Evolutionary conservation across 495 filamentous ascomycete species (phyloP).

Genomic region (Immersiella caudata): DNA sequence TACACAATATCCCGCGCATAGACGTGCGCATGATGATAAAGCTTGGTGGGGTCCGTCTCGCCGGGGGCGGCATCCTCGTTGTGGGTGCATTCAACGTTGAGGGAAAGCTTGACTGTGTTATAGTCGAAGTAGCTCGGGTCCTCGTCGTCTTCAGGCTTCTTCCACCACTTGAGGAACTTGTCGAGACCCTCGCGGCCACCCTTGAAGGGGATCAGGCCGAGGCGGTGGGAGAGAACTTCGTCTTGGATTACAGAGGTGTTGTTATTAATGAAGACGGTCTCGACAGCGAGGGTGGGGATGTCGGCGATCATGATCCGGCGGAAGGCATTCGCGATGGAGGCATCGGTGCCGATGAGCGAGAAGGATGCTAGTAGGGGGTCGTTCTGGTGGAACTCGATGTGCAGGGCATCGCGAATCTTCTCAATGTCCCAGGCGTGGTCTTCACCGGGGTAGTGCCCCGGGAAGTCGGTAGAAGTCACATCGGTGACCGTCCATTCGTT

Average conservation of each 20-base stretch:
- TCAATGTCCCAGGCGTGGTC: constrained; percentile 85
- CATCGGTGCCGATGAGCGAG: constrained; percentile 89
- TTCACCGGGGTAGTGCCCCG: constrained; percentile 86
- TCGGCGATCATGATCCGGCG: constrained; percentile 96
- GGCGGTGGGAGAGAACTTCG: constrained; percentile 85
- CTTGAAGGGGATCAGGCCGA: constrained; percentile 88
- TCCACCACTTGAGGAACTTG: constrained; percentile 74
- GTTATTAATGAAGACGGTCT: constrained; percentile 85
- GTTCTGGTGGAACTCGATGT: constrained; percentile 82
- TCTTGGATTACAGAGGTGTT: constrained; percentile 98
- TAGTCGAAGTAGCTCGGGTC: constrained; percentile 61
- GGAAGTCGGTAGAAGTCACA: constrained; percentile 77
- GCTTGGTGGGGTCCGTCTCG: constrained; percentile 77
- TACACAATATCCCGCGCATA: constrained; percentile 84
- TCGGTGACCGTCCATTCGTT: constrained; percentile 87
- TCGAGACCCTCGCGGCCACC: constrained; percentile 73
- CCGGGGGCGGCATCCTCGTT: constrained; percentile 67
- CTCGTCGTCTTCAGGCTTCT: constrained; percentile 47
- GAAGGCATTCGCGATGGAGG: constrained; percentile 95
- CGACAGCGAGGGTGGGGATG: constrained; percentile 91
- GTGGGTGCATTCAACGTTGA: constrained; percentile 75
- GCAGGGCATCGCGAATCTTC: constrained; percentile 67
- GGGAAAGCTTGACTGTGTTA: constrained; percentile 75
- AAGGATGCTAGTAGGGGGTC: constrained; percentile 75
- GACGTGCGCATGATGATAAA: constrained; percentile 83